Base-by-base conservation (phyloP, 2,329 filamentous ascomycete genomes). In the Talaromyces sp. region DNA sequence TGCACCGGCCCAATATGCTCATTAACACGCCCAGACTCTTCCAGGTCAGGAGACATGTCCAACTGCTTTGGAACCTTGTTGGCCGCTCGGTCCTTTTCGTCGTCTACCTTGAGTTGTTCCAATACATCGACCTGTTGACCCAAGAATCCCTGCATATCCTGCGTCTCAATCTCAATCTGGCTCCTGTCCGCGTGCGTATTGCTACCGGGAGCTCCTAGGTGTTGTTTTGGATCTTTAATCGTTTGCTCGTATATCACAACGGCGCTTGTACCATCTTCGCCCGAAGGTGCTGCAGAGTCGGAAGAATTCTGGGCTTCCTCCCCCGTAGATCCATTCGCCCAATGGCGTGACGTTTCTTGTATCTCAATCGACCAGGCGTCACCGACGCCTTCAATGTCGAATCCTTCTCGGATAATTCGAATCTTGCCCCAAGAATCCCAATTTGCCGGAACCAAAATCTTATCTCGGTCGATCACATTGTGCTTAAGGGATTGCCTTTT, bases 341-440 rank as follows among this genome's bases (percentile, higher is more conserved):
- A n/a, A 51, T 36, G 50, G 31, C 52, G 42, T 12, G 57, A 47
- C 44, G 65, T 70, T 50, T 85, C 83, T 70, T 92, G 87, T 57
- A 95, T 89, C 66, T 96, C 92, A 61, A 91, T 84, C 1, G 89
- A 89, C 95, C 95, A 99, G 56, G 88, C 90, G 62, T 87, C 85
- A 68, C 91, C 95, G 51, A 96, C 83, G 14, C 85, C 85, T 79
- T 99, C 95, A 27, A 96, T 91, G 67, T 98, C 92, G 69, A 98
- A 98, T 0, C 89, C 91, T 72, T 96, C 95, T 59, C 92, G 87
- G 31, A 98, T 81, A 52, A 98, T 92, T 50, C 94, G 85, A 63
- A 99, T 97, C 78, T 98, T 99, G 63, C 92, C 93, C 91, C 92
- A 97, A 0, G 93, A 97, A 76, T 99, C 95, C 95, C 95, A 99